Base-by-base conservation (phyloP, 148 eudicot genomes). In the Rhododendron williamsianum region DNA sequence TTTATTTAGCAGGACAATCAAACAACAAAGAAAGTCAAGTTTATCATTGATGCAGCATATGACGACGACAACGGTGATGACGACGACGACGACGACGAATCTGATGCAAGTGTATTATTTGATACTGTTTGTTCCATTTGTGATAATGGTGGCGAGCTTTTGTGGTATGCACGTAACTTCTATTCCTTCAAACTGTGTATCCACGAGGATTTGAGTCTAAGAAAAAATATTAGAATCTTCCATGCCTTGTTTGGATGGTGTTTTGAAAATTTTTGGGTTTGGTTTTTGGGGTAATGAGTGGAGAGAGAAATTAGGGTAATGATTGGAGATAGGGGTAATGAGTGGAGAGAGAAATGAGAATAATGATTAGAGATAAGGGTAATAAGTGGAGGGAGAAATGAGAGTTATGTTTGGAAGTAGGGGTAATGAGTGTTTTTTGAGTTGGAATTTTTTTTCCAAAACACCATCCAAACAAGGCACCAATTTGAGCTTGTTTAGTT, bases 141-240 rank as follows among this genome's bases (percentile, higher is more conserved):
- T 91, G 98, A 94, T 85, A 92, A 95, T 80, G 98, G 98, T 21
- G 98, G 98, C 30, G 90, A 92, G 63, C 81, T 95, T 87, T 90
- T 95, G 83, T 87, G 93, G 98, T 95, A 91, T 79, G 86, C 84
- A 72, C 41, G 36, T 76, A 67, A 52, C 45, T 73, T 16, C 18
- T 67, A 25, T 87, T 35, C 52, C 60, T 65, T 80, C 83, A 18
- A n/a, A 35, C 33, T 21, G 4, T 9, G 71, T 83, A 11, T 87
- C 72, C 54, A 15, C 27, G 21, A 72, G 82, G 9, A 46, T 82
- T 82, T 60, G 52, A 38, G 51, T 71, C 73, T 3, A 12, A 41
- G 43, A 38, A 58, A 38, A 71, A 18, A 7, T 81, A 12, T 51
- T 12, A 36, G 52, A 78, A 45, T 78, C 16, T 52, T n/a, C 81